Percentiles rank a stretch among this genome's conserved stretches.
Evolutionary conservation across 2,329 filamentous ascomycete genomes (phyloP).

Genomic region (Triangularia setosa): DNA sequence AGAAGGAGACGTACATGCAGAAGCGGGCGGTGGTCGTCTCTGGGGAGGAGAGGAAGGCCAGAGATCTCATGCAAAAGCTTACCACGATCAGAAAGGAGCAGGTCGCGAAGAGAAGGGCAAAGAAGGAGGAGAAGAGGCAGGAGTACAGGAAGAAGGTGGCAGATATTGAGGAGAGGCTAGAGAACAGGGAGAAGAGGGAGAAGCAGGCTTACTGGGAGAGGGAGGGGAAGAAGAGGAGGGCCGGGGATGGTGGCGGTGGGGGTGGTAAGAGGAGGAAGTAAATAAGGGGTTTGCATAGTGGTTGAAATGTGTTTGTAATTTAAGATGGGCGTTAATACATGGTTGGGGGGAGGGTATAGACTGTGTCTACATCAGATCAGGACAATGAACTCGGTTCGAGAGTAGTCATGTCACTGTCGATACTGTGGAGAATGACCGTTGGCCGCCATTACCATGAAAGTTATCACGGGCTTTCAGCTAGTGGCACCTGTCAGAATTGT

Average conservation of each 20-base stretch:
- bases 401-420: background rate
- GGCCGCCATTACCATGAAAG: too few species aligned
- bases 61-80: constrained; percentile 88
- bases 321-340: background rate
- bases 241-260: constrained; percentile 40
- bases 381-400: background rate
- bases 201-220: constrained; percentile 87
- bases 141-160: constrained; percentile 80
- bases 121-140: constrained; percentile 83
- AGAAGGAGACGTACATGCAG: constrained; percentile 82
- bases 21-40: constrained; percentile 87
- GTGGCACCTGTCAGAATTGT: too few species aligned
- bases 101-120: constrained; percentile 72
- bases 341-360: background rate
- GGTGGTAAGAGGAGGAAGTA: constrained; percentile 38
- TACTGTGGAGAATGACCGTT: too few species aligned
- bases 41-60: constrained; percentile 83
- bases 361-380: background rate
- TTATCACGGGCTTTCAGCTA: too few species aligned
- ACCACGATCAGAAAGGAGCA: constrained; percentile 89
- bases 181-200: constrained; percentile 83
- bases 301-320: background rate
- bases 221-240: constrained; percentile 70
- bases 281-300: background rate
- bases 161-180: constrained; percentile 79